Evolutionary conservation across 2,329 filamentous ascomycete genomes (phyloP).

Genomic region (Penicillium hordei): DNA sequence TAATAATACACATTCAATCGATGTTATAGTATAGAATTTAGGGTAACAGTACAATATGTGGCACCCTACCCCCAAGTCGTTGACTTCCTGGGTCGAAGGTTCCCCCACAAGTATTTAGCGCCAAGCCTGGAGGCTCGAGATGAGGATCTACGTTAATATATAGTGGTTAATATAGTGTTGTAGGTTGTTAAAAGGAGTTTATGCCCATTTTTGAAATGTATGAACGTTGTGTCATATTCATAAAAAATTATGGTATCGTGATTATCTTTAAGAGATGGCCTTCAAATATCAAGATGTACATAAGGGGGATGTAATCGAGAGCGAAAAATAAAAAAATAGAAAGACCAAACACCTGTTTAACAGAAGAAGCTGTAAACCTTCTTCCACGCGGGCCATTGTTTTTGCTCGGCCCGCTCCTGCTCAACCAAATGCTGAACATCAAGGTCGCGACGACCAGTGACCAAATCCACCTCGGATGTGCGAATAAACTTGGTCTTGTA

Average conservation of each 20-base stretch:
- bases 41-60: neutral
- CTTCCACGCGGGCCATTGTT: conserved; percentile 74
- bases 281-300: neutral
- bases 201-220: neutral
- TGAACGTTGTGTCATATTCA: neutral
- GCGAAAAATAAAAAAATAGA: neutral
- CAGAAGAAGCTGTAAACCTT: conserved; percentile 71
- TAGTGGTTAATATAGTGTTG: too few species aligned
- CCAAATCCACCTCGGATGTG: conserved; percentile 76
- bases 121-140: conserved; percentile 23
- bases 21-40: neutral
- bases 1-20: neutral
- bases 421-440: conserved; percentile 75
- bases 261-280: neutral
- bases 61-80: neutral
- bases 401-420: conserved; percentile 74
- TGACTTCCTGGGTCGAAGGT: neutral
- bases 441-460: conserved; percentile 80
- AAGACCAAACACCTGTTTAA: conserved; percentile 38
- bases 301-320: neutral
- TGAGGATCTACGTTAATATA: conserved; percentile 7
- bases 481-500: conserved; percentile 68
- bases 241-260: conserved; percentile 4
- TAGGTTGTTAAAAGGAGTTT: neutral
- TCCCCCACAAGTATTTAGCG: conserved; percentile 21